Evolutionary conservation across 306 rosid genomes (phyloP), one percentile per base, ranked within the genome.

Genomic region (Senna siamea): DNA sequence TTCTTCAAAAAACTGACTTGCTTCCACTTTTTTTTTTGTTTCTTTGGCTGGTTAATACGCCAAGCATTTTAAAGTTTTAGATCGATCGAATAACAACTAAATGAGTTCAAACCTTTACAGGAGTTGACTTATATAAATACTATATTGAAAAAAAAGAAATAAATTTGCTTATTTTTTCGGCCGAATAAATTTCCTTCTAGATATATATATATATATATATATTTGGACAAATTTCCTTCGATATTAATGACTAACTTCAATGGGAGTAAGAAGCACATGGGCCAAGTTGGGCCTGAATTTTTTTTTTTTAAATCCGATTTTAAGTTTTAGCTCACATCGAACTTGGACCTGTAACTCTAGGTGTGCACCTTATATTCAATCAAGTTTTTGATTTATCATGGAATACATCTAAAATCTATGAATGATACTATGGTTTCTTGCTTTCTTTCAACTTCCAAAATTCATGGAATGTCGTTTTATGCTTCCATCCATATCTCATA

Each of bases 401-500:
- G 30, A 26, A 26, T 26, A 26, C 30, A 26, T 1, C 3, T 26
- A 26, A 26, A 26, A 26, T 26, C 30, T 26, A 2, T 26, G 30
- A 26, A 3, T 26, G 7, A 7, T 37, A 37, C 40, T 37, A 2
- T 37, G 7, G 40, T 7, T 2, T 37, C 7, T 37, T 37, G 40
- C 1, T 37, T 37, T 37, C 8, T 37, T 37, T 60, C 66, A 19
- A n/a, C 44, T 69, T 32, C 26, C 51, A 59, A 7, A 69, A 20
- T 51, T 74, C 70, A 61, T 9, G n/a, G 26, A 48, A 46, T 48
- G 30, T 6, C 30, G n/a, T 34, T 44, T 1, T 0, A 5, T 40
- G n/a, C n/a, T n/a, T n/a, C 47, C 47, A 41, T n/a, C 66, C 10
- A 35, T 8, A 60, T 60, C 66, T 41, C 9, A 60, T 60, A 22